phyloP scores from a whole-genome alignment of 768 basidiomycete genomes.

The Boletales sp. region DNA sequence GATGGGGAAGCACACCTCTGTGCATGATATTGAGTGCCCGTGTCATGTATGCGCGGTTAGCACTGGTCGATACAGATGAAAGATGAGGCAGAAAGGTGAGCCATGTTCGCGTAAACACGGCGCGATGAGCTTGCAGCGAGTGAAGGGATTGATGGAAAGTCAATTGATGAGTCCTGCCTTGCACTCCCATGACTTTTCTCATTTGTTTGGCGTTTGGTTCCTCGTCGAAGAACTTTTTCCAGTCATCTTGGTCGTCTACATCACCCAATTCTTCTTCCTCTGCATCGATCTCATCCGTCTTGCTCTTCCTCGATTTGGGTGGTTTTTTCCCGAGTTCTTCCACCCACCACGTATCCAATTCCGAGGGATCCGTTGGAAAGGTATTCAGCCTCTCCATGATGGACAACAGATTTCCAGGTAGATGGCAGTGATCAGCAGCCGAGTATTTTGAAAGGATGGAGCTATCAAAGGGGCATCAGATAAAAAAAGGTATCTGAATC shows the following conservation, averaged over 20 bases:
- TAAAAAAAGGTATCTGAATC: neutral
- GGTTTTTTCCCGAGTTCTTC: constrained; percentile 60
- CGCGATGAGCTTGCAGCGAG: constrained; percentile 70
- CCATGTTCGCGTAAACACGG: constrained; percentile 83
- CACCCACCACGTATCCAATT: constrained; percentile 80
- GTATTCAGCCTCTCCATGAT: constrained; percentile 65
- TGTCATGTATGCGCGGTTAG: constrained; percentile 40
- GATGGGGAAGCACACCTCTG: constrained; percentile 74
- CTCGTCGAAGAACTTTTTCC: constrained; percentile 84
- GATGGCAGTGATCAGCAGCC: constrained; percentile 35
- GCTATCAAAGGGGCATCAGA: constrained; percentile 6
- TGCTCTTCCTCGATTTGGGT: constrained; percentile 43
- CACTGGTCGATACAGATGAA: constrained; percentile 32
- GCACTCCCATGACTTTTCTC: constrained; percentile 35
- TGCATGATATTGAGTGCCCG: constrained; percentile 78
- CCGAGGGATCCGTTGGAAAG: constrained; percentile 67
- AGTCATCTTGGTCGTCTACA: constrained; percentile 48
- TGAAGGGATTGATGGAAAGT: constrained; percentile 77
- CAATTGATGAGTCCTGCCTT: constrained; percentile 55
- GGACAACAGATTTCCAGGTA: constrained; percentile 52
- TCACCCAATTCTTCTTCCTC: constrained; percentile 31
- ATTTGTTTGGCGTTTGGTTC: constrained; percentile 36
- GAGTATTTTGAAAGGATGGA: constrained; percentile 24
- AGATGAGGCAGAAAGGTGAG: constrained; percentile 63
- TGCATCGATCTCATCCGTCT: constrained; percentile 37